A percentile compares a stretch with the other conserved stretches of the same genome.
phyloP scores from a whole-genome alignment of 2,329 filamentous ascomycete genomes.

The Neonectria sp. region DNA sequence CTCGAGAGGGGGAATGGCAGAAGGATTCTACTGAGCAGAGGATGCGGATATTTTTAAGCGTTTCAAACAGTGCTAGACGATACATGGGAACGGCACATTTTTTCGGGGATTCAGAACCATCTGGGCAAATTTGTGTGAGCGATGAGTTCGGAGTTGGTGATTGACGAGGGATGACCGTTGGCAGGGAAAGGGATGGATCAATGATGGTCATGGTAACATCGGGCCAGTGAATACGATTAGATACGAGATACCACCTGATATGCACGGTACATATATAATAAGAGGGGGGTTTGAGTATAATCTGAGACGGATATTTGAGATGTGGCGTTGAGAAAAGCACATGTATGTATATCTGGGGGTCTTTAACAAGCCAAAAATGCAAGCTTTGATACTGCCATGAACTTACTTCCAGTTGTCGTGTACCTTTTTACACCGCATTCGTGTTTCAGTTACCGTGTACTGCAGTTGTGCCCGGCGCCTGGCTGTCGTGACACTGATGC shows the following conservation, averaged over 20 bases:
- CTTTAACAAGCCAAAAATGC: too few species aligned
- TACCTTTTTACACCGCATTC: too few species aligned
- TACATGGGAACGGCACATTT: conserved; percentile 25
- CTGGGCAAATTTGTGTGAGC: conserved; percentile 41
- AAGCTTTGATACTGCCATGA: too few species aligned
- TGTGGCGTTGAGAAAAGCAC: not conserved
- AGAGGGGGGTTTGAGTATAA: not conserved
- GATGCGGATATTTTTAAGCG: not conserved
- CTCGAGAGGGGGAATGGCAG: conserved; percentile 49
- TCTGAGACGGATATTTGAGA: not conserved
- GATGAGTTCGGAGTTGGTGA: conserved; percentile 46
- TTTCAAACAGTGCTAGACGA: conserved; percentile 12
- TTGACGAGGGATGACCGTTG: conserved; percentile 38
- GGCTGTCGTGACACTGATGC: not conserved
- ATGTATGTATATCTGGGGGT: not conserved
- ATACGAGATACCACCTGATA: conserved; percentile 43
- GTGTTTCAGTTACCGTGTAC: too few species aligned
- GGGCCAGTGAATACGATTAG: conserved; percentile 35
- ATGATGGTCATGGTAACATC: conserved; percentile 44
- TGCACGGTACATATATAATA: conserved; percentile 33
- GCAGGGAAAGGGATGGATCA: conserved; percentile 25
- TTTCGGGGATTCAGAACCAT: conserved; percentile 33
- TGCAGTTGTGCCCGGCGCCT: not conserved
- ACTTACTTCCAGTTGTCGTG: too few species aligned
- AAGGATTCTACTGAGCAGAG: conserved; percentile 50